phyloP scores from a whole-genome alignment of 2,329 filamentous ascomycete species.

The Alternaria consortialis region DNA sequence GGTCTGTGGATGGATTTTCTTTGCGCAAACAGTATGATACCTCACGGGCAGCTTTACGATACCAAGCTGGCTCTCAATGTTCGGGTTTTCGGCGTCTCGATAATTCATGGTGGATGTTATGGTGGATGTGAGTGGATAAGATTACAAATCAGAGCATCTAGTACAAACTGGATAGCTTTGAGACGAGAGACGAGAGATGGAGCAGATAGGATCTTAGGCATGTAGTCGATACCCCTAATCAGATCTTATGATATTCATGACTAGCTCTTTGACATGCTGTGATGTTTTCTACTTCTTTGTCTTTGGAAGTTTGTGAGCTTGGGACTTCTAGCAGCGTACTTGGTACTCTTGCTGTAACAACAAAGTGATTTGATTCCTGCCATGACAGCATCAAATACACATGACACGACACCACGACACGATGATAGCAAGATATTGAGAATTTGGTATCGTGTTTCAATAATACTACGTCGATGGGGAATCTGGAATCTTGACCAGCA shows the following conservation, averaged over 20 bases:
- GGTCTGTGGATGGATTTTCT: conserved; percentile 28
- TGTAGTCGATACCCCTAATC: conserved; percentile 29
- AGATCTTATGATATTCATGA: conserved; percentile 17
- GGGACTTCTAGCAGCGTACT: background rate
- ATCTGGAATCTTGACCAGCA: background rate
- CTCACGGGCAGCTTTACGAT: conserved; percentile 31
- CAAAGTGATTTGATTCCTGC: background rate
- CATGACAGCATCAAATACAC: background rate
- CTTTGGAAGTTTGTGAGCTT: background rate
- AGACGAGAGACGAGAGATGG: background rate
- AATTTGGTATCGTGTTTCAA: conserved; percentile 9
- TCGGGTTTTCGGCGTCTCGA: conserved; percentile 25
- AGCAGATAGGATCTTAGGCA: conserved; percentile 24
- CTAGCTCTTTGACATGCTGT: background rate
- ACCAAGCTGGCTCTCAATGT: conserved; percentile 27
- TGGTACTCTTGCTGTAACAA: background rate
- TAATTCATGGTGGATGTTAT: conserved; percentile 17
- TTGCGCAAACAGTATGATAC: conserved; percentile 42
- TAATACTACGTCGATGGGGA: conserved; percentile 1
- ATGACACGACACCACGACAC: background rate
- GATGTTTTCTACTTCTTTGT: background rate
- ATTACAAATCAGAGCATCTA: conserved; percentile 22
- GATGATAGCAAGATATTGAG: background rate
- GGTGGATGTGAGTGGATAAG: conserved; percentile 27
- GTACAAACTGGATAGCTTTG: conserved; percentile 30